Evolutionary conservation across 2,329 filamentous ascomycete species (phyloP).

Genomic region (Penicillium sp.): DNA sequence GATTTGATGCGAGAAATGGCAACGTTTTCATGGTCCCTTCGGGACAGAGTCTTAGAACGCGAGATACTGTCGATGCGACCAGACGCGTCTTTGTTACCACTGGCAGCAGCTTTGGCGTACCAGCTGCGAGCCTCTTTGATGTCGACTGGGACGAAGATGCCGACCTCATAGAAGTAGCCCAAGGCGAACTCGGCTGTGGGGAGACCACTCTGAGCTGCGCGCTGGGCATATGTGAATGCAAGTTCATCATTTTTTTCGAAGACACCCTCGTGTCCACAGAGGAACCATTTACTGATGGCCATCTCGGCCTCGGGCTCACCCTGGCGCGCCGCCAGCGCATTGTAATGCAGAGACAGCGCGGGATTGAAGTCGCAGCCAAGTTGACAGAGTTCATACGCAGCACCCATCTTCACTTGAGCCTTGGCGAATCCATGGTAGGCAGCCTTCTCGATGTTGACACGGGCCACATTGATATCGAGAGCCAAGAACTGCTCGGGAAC

Average conservation of each 20-base stretch:
- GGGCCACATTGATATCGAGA: slow-evolving; percentile 66
- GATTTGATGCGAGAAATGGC: slow-evolving; percentile 84
- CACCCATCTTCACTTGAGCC: slow-evolving; percentile 94
- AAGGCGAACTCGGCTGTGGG: slow-evolving; percentile 92
- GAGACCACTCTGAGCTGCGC: slow-evolving; percentile 75
- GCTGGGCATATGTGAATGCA: slow-evolving; percentile 82
- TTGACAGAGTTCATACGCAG: slow-evolving; percentile 89
- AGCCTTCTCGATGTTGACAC: slow-evolving; percentile 90
- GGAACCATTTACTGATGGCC: slow-evolving; percentile 96
- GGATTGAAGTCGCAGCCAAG: slow-evolving; percentile 93
- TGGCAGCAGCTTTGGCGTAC: slow-evolving; percentile 84
- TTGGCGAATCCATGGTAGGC: slow-evolving; percentile 94
- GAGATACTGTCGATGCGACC: slow-evolving; percentile 77
- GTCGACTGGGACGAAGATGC: slow-evolving; percentile 82
- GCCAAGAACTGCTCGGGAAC: slow-evolving; percentile 68
- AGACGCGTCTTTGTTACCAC: slow-evolving; percentile 85
- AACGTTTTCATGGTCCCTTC: slow-evolving; percentile 86
- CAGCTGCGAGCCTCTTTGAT: slow-evolving; percentile 75
- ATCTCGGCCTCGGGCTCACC: slow-evolving; percentile 91
- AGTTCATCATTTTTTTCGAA: slow-evolving; percentile 95
- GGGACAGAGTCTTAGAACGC: slow-evolving; percentile 76
- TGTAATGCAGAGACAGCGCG: slow-evolving; percentile 88
- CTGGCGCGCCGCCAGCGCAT: slow-evolving; percentile 84
- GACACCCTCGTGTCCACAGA: slow-evolving; percentile 86
- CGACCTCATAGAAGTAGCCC: slow-evolving; percentile 96